These are phyloP conservation scores for Nyssa sinensis DNA, from an alignment of 148 eudicot species.

Conservation along the genomic window DNA sequence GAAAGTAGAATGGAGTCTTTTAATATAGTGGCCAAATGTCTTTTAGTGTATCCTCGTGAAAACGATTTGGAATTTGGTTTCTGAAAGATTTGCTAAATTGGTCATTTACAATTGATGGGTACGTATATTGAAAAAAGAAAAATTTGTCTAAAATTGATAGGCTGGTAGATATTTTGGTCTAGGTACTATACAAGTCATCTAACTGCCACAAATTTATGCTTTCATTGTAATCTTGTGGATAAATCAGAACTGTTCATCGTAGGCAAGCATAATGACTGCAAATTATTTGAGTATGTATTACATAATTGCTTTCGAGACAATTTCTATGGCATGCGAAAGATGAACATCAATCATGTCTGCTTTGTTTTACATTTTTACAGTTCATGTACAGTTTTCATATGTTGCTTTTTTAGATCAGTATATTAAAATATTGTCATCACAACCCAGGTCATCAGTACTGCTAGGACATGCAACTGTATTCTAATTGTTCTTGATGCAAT, in stretches of 20 bases:
- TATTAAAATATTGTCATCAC: too few relatives aligned
- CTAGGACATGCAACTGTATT: constrained; percentile 95
- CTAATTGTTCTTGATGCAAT: constrained; percentile 97
- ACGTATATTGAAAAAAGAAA: too few relatives aligned
- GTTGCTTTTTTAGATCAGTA: neutral
- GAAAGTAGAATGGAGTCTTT: too few relatives aligned
- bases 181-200: neutral
- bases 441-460: constrained; percentile 99
- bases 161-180: too few relatives aligned
- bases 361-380: neutral
- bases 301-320: neutral
- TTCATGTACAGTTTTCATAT: constrained; percentile 3
- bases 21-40: too few relatives aligned
- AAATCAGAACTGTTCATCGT: neutral
- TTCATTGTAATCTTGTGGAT: neutral
- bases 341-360: neutral
- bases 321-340: neutral
- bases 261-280: neutral
- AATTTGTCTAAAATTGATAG: neutral
- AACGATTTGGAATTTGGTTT: too few relatives aligned
- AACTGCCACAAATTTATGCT: neutral
- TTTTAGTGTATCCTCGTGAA: too few relatives aligned
- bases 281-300: neutral
- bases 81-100: too few relatives aligned
- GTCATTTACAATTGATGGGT: too few relatives aligned